A percentile compares a stretch with the other conserved stretches of the same genome.
Conservation (phyloP, 345 rosid species). For the Arabis alpina region DNA sequence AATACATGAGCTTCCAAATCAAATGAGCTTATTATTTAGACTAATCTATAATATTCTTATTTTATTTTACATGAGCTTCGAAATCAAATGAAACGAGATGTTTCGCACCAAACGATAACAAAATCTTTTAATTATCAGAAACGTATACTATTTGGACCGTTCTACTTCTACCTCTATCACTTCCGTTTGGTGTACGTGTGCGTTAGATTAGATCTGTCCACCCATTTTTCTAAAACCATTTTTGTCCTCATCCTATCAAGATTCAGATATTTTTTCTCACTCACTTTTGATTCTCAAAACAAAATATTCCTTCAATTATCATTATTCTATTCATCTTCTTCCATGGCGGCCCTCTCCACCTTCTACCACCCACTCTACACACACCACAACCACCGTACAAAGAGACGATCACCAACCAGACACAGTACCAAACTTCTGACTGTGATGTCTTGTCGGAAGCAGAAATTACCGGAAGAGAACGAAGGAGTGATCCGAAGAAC, state of each 20-base stretch:
- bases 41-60: too few relatives aligned
- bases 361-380: constrained; percentile 38
- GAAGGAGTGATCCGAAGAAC: constrained; percentile 33
- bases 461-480: constrained; percentile 36
- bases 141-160: too few relatives aligned
- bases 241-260: constrained; percentile 25
- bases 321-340: constrained; percentile 27
- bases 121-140: too few relatives aligned
- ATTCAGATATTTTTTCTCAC: constrained; percentile 16
- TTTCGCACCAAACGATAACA: too few relatives aligned
- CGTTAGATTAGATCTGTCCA: constrained; percentile 29
- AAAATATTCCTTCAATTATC: constrained; percentile 8
- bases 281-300: constrained; percentile 23
- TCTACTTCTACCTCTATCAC: too few relatives aligned
- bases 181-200: neutral
- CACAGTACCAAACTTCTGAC: constrained; percentile 26
- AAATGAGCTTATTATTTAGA: too few relatives aligned
- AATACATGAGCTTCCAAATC: too few relatives aligned
- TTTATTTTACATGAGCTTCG: too few relatives aligned
- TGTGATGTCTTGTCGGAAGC: constrained; percentile 34
- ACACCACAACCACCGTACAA: constrained; percentile 30
- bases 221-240: constrained; percentile 9
- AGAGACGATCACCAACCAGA: constrained; percentile 29
- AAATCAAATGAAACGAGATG: too few relatives aligned
- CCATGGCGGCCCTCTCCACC: constrained; percentile 35